Conservation (phyloP, 2,329 filamentous ascomycete species). For the Aspergillus sp. region DNA sequence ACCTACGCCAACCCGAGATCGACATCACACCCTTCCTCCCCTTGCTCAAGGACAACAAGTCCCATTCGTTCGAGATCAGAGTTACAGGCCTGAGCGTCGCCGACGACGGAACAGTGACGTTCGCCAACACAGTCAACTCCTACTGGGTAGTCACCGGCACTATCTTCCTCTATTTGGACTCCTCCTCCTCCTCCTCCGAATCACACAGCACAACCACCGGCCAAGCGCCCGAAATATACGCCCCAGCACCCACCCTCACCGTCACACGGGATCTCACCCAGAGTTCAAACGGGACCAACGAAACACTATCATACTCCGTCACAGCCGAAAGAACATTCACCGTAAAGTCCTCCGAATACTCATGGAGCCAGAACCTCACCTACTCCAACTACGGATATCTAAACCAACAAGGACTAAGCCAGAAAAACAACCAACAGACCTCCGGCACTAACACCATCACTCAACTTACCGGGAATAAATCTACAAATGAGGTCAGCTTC, state of each 20-base stretch:
- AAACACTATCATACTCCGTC: slow-evolving; percentile 62
- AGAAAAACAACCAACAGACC: slow-evolving; percentile 55
- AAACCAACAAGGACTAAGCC: slow-evolving; percentile 56
- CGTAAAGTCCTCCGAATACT: slow-evolving; percentile 51
- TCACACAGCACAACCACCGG: neutral
- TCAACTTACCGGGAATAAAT: slow-evolving; percentile 34
- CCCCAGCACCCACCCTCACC: slow-evolving; percentile 50
- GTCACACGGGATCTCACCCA: slow-evolving; percentile 41
- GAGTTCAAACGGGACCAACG: slow-evolving; percentile 55
- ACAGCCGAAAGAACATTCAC: slow-evolving; percentile 57
- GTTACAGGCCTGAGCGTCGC: slow-evolving; percentile 66
- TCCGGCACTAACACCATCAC: slow-evolving; percentile 42
- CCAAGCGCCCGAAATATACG: slow-evolving; percentile 30
- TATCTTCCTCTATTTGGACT: slow-evolving; percentile 74
- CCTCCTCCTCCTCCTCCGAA: slow-evolving; percentile 22
- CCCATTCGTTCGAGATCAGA: slow-evolving; percentile 68
- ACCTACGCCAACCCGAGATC: slow-evolving; percentile 76
- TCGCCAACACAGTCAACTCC: slow-evolving; percentile 60
- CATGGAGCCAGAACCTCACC: slow-evolving; percentile 62
- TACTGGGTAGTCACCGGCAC: slow-evolving; percentile 79
- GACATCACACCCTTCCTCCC: slow-evolving; percentile 78
- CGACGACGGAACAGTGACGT: slow-evolving; percentile 47
- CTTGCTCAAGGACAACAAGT: slow-evolving; percentile 63
- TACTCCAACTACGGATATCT: slow-evolving; percentile 60
- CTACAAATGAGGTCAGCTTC: slow-evolving; percentile 48